A percentile compares a stretch with the other conserved stretches of the same genome.
Evolutionary conservation across 495 filamentous ascomycete genomes (phyloP).

Genomic region (Xylaria grammica): DNA sequence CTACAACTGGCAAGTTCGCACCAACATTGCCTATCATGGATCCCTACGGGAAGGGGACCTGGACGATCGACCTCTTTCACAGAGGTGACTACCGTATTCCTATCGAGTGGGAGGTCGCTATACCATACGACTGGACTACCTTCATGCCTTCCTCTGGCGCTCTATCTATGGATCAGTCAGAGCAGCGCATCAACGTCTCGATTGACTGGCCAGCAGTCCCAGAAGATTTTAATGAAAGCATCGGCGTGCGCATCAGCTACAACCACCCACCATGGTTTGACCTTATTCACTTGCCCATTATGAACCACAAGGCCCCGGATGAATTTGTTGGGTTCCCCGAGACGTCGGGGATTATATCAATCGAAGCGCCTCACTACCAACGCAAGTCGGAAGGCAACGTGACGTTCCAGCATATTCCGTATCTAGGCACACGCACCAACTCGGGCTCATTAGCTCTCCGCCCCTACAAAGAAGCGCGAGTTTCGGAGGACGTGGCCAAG

Average conservation of each 20-base stretch:
- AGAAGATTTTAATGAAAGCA: conserved; percentile 43
- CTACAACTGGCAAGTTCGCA: conserved; percentile 49
- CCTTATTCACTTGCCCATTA: conserved; percentile 55
- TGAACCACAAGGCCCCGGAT: conserved; percentile 49
- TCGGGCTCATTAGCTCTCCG: conserved; percentile 57
- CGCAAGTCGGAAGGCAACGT: conserved; percentile 31
- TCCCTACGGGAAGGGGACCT: conserved; percentile 55
- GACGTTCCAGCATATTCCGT: conserved; percentile 40
- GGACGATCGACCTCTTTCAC: conserved; percentile 64
- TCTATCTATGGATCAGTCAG: conserved; percentile 44
- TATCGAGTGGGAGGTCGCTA: conserved; percentile 52
- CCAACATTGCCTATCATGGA: conserved; percentile 54
- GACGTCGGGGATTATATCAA: conserved; percentile 55
- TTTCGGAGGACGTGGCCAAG: conserved; percentile 32
- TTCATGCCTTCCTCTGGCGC: conserved; percentile 52
- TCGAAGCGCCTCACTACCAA: conserved; percentile 59
- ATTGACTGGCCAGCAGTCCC: conserved; percentile 59
- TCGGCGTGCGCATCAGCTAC: conserved; percentile 51
- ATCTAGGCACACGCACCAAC: conserved; percentile 51
- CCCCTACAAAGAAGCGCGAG: conserved; percentile 47
- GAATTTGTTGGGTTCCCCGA: conserved; percentile 64
- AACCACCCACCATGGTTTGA: conserved; percentile 51
- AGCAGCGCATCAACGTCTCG: conserved; percentile 56
- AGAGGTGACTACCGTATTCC: conserved; percentile 52
- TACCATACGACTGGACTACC: conserved; percentile 52